Conservation (phyloP, 495 filamentous ascomycete species). For the Daldinia concentrica region DNA sequence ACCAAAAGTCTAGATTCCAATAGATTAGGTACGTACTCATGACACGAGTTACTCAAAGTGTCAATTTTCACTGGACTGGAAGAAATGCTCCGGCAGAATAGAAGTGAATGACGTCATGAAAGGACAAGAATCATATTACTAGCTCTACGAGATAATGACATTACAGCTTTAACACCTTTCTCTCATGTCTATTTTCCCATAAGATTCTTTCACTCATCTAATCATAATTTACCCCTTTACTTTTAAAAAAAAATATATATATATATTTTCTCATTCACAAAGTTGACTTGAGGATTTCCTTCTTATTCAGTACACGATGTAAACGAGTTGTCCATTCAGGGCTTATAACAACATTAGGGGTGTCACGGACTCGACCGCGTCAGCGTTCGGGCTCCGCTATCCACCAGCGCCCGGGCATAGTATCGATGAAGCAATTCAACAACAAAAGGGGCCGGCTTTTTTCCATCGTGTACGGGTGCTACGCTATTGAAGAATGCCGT, state of each 20-base stretch:
- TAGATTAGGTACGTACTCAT: not conserved
- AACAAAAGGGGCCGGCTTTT: conserved; percentile 63
- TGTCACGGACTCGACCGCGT: conserved; percentile 2
- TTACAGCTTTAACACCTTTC: not conserved
- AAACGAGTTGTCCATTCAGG: not conserved
- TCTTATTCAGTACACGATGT: not conserved
- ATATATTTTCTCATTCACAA: not conserved
- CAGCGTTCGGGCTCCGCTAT: conserved; percentile 24
- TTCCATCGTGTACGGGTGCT: conserved; percentile 51
- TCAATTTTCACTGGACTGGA: not conserved
- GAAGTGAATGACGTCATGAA: conserved; percentile 22
- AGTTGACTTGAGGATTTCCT: not conserved
- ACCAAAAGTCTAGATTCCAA: not conserved
- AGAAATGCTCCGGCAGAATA: conserved; percentile 26
- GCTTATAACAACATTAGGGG: not conserved
- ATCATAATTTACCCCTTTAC: not conserved
- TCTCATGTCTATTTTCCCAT: not conserved
- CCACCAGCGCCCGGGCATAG: conserved; percentile 63
- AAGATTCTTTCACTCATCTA: not conserved
- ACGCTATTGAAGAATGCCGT: conserved; percentile 65
- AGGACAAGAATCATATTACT: not conserved
- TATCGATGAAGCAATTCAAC: conserved; percentile 67
- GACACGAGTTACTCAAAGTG: not conserved
- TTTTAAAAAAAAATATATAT: too few species aligned
- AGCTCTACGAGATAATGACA: not conserved